Evolutionary conservation across 1,284 basidiomycete genomes (phyloP), one percentile per base, ranked within the genome.

Genomic region (Ganoderma sp.): DNA sequence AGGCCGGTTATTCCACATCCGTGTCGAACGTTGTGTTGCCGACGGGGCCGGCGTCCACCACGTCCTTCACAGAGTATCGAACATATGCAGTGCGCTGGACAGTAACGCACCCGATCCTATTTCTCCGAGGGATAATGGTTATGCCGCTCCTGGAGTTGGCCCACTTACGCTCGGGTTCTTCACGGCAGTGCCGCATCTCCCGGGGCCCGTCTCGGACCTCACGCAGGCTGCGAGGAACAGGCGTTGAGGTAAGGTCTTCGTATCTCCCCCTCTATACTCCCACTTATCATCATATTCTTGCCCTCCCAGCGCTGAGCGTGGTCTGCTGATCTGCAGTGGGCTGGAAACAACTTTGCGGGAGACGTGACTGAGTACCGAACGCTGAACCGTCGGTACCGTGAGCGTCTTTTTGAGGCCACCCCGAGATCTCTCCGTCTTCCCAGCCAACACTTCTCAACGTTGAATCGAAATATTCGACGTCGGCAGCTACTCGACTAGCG

Each of bases 391-490:
- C 25, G 52, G n/a, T 63, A 65, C 45, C 45, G 48, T 22, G 10
- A 2, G 48, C 22, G 48, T 22, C 9, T 50, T n/a, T 12, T 22
- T 3, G 48, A 50, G 10, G 5, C 14, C 50, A 67, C 61, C 45
- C 70, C 70, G 70, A 71, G 41, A 58, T 65, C 56, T 68, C 42
- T 37, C 70, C 70, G 70, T 56, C 12, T 32, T 61, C 6, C 50
- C 43, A 25, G 5, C 57, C 63, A 52, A 61, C 61, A 58, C 65
- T 6, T 52, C 48, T 52, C 48, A 52, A 28, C 25, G 15, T 28
- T 10, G 48, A 25, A 14, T 52, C 22, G 22, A 25, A 15, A 25
- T 25, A 25, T 22, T 25, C 12, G 22, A 52, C 48, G 48, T 9
- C 22, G 12, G 22, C 48, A 10, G 28, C 48, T 25, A 25, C 48